These are phyloP conservation scores for Phanerodontia chrysosporium DNA, from an alignment of 768 basidiomycete species.

Conservation along the genomic window DNA sequence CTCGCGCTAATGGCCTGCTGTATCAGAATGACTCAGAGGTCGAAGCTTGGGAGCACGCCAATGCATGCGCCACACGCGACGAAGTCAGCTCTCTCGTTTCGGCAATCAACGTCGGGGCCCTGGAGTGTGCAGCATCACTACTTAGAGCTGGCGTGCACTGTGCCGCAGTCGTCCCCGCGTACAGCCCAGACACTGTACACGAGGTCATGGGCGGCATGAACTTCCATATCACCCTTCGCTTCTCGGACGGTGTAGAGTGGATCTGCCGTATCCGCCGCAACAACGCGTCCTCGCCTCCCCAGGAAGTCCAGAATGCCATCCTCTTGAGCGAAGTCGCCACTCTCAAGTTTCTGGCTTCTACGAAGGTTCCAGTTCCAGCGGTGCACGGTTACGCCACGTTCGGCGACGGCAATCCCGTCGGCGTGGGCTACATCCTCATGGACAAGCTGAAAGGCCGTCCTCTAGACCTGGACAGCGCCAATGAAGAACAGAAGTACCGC, in stretches of 20 bases:
- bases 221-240: constrained; percentile 1
- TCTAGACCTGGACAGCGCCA: neutral
- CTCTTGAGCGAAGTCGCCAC: constrained; percentile 9
- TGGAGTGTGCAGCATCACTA: neutral
- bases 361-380: constrained; percentile 2
- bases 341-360: neutral
- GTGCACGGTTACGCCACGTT: neutral
- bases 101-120: neutral
- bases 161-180: neutral
- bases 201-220: constrained; percentile 3
- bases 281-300: neutral
- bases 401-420: neutral
- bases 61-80: neutral
- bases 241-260: neutral
- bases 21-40: neutral
- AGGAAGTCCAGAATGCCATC: neutral
- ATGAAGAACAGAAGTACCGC: neutral
- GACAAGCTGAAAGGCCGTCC: constrained; percentile 4
- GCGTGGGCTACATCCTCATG: constrained; percentile 8
- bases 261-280: constrained; percentile 4
- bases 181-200: neutral
- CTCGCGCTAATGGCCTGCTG: no score
- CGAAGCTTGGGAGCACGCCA: neutral
- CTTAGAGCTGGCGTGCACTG: neutral
- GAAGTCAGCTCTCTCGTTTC: neutral